Percentiles rank a stretch among this genome's conserved stretches.
phyloP scores from a whole-genome alignment of 2,329 filamentous ascomycete genomes.

The Fusarium tuaranense region DNA sequence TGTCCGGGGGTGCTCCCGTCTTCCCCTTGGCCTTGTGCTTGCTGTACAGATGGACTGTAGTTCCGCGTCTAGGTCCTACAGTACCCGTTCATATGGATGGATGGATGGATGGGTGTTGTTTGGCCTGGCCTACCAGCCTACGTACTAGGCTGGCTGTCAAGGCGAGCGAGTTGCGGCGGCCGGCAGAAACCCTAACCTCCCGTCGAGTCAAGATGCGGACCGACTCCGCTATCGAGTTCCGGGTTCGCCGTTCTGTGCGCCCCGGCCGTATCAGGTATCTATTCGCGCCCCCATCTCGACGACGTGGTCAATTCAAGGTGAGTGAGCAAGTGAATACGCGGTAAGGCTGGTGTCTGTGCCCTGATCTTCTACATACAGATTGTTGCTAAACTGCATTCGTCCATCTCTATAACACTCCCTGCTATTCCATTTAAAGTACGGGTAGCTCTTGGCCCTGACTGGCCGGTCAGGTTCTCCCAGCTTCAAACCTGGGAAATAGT shows the following conservation, averaged over 20 bases:
- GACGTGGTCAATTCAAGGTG: background rate
- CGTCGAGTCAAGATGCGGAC: constrained; percentile 22
- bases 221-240: constrained; percentile 22
- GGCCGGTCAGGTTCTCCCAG: background rate
- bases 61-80: background rate
- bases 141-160: background rate
- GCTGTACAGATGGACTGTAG: background rate
- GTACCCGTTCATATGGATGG: background rate
- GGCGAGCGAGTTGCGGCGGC: constrained; percentile 13
- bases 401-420: background rate
- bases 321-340: background rate
- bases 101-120: background rate
- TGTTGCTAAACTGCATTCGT: background rate
- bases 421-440: background rate
- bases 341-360: background rate
- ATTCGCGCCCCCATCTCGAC: constrained; percentile 12
- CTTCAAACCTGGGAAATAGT: background rate
- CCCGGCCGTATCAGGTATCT: constrained; percentile 30
- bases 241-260: constrained; percentile 14
- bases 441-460: background rate
- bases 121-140: background rate
- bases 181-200: constrained; percentile 6
- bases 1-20: constrained; percentile 13
- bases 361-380: background rate
- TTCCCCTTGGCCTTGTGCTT: constrained; percentile 12